Conservation (phyloP, 139 green algal species). For the Micromonas pusilla region DNA sequence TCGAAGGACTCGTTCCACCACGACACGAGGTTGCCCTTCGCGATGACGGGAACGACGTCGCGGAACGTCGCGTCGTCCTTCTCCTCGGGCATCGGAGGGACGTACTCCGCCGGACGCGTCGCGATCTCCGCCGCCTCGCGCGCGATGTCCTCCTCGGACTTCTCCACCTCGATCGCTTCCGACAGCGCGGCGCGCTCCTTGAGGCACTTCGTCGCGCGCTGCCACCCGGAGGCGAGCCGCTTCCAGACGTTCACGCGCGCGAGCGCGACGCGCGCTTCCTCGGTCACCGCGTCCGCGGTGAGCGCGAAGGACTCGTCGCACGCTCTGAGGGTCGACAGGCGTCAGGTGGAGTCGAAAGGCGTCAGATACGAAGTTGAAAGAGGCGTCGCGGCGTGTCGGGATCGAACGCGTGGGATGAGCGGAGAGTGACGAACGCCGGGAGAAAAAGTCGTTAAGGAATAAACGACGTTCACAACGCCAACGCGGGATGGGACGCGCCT, state of each 20-base stretch:
- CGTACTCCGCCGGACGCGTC: neutral
- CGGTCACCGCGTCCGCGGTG: too few relatives aligned
- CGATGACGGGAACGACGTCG: neutral
- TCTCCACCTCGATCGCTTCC: neutral
- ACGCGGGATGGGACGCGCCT: too few relatives aligned
- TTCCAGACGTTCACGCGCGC: neutral
- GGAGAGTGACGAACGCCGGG: too few relatives aligned
- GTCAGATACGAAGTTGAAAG: too few relatives aligned
- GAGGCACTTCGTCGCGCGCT: neutral
- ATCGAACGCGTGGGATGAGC: too few relatives aligned
- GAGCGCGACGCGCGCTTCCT: too few relatives aligned
- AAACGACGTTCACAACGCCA: too few relatives aligned
- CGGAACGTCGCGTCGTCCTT: neutral
- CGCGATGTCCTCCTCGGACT: neutral
- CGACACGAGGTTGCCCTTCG: neutral
- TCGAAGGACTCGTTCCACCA: neutral
- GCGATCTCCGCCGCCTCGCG: neutral
- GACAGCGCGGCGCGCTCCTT: slow-evolving; percentile 6
- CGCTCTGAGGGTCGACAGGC: too few relatives aligned
- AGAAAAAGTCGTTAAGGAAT: too few relatives aligned
- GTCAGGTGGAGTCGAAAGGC: too few relatives aligned
- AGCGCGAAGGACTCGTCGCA: too few relatives aligned
- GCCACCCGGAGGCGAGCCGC: neutral
- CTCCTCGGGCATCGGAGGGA: neutral
- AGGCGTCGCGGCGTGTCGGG: too few relatives aligned